Evolutionary conservation across 352 stramenopile genomes (phyloP), one percentile per base, ranked within the genome.

Genomic region (Globisporangium alternatum): DNA sequence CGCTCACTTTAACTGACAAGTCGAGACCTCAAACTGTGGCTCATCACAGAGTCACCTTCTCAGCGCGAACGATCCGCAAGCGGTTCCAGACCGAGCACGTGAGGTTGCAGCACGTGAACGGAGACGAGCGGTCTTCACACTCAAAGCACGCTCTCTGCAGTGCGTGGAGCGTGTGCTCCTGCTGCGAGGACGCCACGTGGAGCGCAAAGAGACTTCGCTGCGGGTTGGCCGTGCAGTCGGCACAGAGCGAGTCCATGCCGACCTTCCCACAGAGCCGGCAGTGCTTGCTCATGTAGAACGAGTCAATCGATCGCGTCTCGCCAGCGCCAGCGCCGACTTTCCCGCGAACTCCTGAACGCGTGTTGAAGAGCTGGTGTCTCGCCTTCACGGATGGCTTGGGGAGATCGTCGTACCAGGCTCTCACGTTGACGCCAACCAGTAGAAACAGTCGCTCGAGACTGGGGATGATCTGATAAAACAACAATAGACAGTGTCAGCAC

Each of bases 381-480:
- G 86, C 86, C 76, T 91, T 93, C 51, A 81, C 74, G 1, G 71
- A 70, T 13, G 72, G 68, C 15, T 85, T 81, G 35, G 85, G 83
- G 2, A 96, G 56, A 15, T 83, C 67, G 19, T 68, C 56, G 62
- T 88, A 95, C 88, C 88, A 96, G 6, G 73, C 69, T 8, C 86
- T 76, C 35, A 95, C 81, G 53, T 95, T 91, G 3, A 80, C 85
- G 7, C 88, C 88, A 41, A 89, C 81, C 22, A 96, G 71, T 15
- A 94, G 58, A 48, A 94, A 89, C n/a, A 95, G 53, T 6, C 88
- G 81, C 64, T 96, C 86, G n/a, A 95, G 75, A 63, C 85, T 94
- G 8, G 83, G 83, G n/a, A 91, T 72, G 44, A 92, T 85, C 82
- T 96, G 59, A 9, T 49, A 15, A 15, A 48, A 3, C 22, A 54